Evolutionary conservation across 225 moss, liverwort and hornwort genomes (phyloP), one percentile per base, ranked within the genome.

Genomic region (Neckera pumila): DNA sequence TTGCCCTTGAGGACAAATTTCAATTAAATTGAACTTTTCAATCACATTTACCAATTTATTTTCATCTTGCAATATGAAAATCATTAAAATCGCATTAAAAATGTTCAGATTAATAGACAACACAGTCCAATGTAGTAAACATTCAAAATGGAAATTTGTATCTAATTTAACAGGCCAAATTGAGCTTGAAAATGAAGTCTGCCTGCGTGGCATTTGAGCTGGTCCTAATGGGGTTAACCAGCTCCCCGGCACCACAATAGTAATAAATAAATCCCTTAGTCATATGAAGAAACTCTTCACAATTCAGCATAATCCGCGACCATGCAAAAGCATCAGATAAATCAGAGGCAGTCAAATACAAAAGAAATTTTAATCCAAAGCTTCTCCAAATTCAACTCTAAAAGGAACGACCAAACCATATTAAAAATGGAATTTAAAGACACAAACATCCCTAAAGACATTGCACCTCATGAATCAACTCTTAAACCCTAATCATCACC

Each of bases 401-500:
- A 79, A 60, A 84, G 25, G 15, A 79, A 86, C 63, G 26, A 91
- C 38, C 64, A 53, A 80, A 38, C 30, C 42, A 58, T 31, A 31
- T 2, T 17, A 57, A 71, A 30, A 28, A 26, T 23, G 43, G 49
- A 83, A 74, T 65, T 17, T n/a, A 42, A 79, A 89, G 38, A 74
- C 79, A 30, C 60, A 36, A 65, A 75, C 30, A 87, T 75, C 31
- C 31, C 36, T 49, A 84, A 76, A 49, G 74, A 80, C 49, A 58
- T 27, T 59, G 66, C 45, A 42, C 74, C 43, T 36, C 60, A 47
- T 18, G 58, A 54, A 54, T 62, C 47, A 42, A 64, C 23, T 72
- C 88, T 78, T 34, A 38, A 89, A 92, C 92, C 91, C 90, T 92
- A 90, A 89, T 34, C 87, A 53, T 75, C 30, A 66, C 47, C n/a